Evolutionary conservation across 257 asterid genomes (phyloP), one percentile per base, ranked within the genome.

Genomic region (Perilla frutescens): DNA sequence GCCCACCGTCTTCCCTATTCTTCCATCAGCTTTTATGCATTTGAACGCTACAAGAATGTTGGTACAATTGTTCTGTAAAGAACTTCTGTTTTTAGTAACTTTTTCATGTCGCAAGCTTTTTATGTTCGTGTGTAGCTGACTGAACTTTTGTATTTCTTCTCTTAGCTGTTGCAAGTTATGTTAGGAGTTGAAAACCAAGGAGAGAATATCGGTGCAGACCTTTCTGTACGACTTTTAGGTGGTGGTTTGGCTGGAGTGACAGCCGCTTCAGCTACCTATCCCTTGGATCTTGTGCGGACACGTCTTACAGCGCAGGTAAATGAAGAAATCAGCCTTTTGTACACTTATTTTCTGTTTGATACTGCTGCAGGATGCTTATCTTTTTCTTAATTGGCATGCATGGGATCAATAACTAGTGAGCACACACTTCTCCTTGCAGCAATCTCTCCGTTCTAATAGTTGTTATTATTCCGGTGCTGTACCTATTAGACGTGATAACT

Each of bases 201-300:
- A 65, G 89, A 84, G 55, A 85, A 78, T 73, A 61, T 87, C 14
- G 77, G 88, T 76, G 77, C 91, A 75, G 96, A 91, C 78, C 80
- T 91, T 39, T 83, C 86, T 76, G 72, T 89, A 76, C 87, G 96
- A 15, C 96, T 91, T 77, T 43, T 84, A 63, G 93, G 97, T 36
- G 97, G 97, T 56, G 96, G 97, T 61, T 83, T 91, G 81, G 95
- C 97, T 80, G 97, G 97, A 74, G 76, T 89, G 47, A 91, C 96
- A 31, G 97, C 96, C 44, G 97, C 97, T 80, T 87, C 93, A 56
- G 80, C 81, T 74, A 89, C 96, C 39, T 91, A 91, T 80, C 97
- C 96, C 37, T 73, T 89, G 79, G 97, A 91, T 80, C 95, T 89
- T 63, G 95, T 89, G 51, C 85, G 97, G 84, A 91, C 97, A 13